These are phyloP conservation scores for Typha latifolia DNA, from an alignment of 176 grass and related monocot genomes.

Conservation along the genomic window DNA sequence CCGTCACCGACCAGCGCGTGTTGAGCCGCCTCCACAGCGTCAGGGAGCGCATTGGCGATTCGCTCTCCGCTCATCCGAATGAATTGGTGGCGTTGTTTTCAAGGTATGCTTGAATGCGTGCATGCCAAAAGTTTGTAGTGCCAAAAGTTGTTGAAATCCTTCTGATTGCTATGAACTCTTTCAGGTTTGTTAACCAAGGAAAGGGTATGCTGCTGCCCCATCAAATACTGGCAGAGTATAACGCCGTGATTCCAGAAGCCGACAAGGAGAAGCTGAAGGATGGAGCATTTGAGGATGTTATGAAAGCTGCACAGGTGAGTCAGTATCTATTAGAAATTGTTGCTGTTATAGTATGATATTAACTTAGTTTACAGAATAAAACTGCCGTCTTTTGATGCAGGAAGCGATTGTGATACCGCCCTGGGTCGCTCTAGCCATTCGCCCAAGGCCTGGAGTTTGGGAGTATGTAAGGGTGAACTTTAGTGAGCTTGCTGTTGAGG, in stretches of 20 bases:
- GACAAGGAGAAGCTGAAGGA: slow-evolving; percentile 93
- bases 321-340: neutral
- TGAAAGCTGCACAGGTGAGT: slow-evolving; percentile 65
- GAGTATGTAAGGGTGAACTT: slow-evolving; percentile 79
- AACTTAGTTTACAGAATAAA: neutral
- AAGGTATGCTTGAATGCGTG: slow-evolving; percentile 36
- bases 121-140: neutral
- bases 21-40: slow-evolving; percentile 90
- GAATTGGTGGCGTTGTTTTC: slow-evolving; percentile 95
- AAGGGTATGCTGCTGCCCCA: slow-evolving; percentile 94
- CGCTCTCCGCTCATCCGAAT: slow-evolving; percentile 91
- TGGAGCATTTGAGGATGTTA: slow-evolving; percentile 83
- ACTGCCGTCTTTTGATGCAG: slow-evolving; percentile 21
- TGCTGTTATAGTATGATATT: neutral
- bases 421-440: slow-evolving; percentile 87
- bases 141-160: neutral
- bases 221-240: slow-evolving; percentile 86
- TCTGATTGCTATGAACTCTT: neutral
- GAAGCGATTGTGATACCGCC: slow-evolving; percentile 83
- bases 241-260: slow-evolving; percentile 52
- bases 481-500: slow-evolving; percentile 78
- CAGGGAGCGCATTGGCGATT: slow-evolving; percentile 70
- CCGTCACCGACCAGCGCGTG: slow-evolving; percentile 35
- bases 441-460: slow-evolving; percentile 93
- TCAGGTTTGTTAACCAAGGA: slow-evolving; percentile 70